These are phyloP conservation scores for Linderina pennispora DNA, from an alignment of 192 early-diverging fungal genomes.

Conservation along the genomic window DNA sequence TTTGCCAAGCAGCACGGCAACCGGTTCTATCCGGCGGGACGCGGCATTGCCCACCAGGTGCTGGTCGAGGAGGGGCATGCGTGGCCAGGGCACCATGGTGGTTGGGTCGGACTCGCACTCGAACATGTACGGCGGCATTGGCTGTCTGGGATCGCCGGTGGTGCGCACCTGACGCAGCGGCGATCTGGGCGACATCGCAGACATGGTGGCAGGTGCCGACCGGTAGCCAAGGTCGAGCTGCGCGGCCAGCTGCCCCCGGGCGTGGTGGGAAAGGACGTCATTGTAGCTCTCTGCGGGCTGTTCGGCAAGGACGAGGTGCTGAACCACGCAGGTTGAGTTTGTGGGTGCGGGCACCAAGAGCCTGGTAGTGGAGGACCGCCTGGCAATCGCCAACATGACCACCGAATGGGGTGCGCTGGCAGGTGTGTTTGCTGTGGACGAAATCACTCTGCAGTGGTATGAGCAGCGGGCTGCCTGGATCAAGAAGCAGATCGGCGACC, in stretches of 20 bases:
- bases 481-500: not conserved
- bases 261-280: constrained; percentile 96
- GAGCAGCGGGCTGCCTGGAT: constrained; percentile 46
- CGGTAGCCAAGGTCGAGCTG: constrained; percentile 87
- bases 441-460: constrained; percentile 67
- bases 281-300: constrained; percentile 86
- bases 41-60: constrained; percentile 97
- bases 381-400: constrained; percentile 99
- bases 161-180: constrained; percentile 97
- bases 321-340: constrained; percentile 96
- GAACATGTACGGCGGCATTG: constrained; percentile 99
- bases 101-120: constrained; percentile 99
- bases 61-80: constrained; percentile 97
- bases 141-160: constrained; percentile 91
- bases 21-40: constrained; percentile 92
- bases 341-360: constrained; percentile 57
- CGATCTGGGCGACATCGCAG: constrained; percentile 95
- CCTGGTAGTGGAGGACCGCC: constrained; percentile 80
- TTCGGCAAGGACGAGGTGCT: constrained; percentile 94
- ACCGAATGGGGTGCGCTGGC: constrained; percentile 99
- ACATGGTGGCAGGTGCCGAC: constrained; percentile 99
- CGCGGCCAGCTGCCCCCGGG: constrained; percentile 68
- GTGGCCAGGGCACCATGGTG: constrained; percentile 85
- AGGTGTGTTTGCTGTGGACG: constrained; percentile 93
- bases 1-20: constrained; percentile 79